Evolutionary conservation across 1,284 basidiomycete genomes (phyloP), one percentile per base, ranked within the genome.

Genomic region (Cryptococcus sp.): DNA sequence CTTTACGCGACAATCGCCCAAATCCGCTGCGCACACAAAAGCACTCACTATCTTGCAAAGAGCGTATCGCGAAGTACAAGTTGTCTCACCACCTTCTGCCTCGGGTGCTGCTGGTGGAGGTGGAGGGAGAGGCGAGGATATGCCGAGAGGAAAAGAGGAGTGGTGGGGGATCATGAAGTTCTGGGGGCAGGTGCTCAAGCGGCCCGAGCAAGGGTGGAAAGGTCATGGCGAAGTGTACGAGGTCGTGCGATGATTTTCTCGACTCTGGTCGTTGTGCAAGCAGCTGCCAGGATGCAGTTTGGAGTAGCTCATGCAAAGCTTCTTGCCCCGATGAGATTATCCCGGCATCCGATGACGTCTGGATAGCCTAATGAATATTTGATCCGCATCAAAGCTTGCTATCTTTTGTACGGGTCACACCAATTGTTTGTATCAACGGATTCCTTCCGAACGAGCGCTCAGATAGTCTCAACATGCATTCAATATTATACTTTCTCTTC

Each of bases 141-240:
- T 94, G 91, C 90, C 89, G 3, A 78, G 82, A 17, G 86, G 85
- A n/a, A 82, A 80, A 63, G 84, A 85, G 8, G 90, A 93, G 69
- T 93, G 90, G 89, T 83, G 85, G 66, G 85, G 85, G 1, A 83
- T 93, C 49, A 92, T 94, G 89, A 80, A 82, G 58, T 93, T 93
- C 75, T 94, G 91, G 91, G 88, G 89, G 64, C 83, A 86, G 73
- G 78, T 82, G 51, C 78, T 93, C 46, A 82, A 78, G 6, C 83
- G 81, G 65, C 82, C 86, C 0, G 66, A 72, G 38, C 68, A 70
- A 20, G 58, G 66, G 1, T 77, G 76, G 72, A 73, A 73, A 66
- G 83, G 82, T 58, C 83, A 82, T 13, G 85, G 87, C 13, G 89
- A 87, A 17, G 72, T 91, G 60, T 92, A 89, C 66, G 88, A 92